phyloP scores from a whole-genome alignment of 495 filamentous ascomycete genomes.

The Penicillium antarcticum region DNA sequence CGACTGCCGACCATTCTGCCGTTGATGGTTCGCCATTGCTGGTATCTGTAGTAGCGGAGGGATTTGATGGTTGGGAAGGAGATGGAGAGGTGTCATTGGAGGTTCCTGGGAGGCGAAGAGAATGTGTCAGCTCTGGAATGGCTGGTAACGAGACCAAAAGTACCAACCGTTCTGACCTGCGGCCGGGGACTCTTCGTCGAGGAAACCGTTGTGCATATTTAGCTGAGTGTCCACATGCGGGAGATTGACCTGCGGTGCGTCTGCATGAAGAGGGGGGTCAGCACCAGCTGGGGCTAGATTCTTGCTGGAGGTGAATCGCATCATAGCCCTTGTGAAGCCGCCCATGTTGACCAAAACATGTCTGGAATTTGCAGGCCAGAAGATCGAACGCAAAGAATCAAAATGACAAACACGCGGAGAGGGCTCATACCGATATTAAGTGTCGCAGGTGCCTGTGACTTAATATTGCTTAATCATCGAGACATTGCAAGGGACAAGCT shows the following conservation, averaged over 20 bases:
- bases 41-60: slow-evolving; percentile 21
- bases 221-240: slow-evolving; percentile 43
- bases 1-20: slow-evolving; percentile 73
- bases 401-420: neutral
- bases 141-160: neutral
- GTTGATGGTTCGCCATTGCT: slow-evolving; percentile 31
- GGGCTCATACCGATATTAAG: slow-evolving; percentile 7
- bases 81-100: slow-evolving; percentile 4
- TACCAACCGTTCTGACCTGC: slow-evolving; percentile 17
- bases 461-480: slow-evolving; percentile 8
- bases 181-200: slow-evolving; percentile 21
- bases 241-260: slow-evolving; percentile 39
- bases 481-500: slow-evolving; percentile 3
- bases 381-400: neutral
- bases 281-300: slow-evolving; percentile 13
- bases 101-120: slow-evolving; percentile 5
- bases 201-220: slow-evolving; percentile 45
- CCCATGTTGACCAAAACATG: slow-evolving; percentile 7
- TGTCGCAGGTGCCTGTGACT: neutral
- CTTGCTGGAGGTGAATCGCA: slow-evolving; percentile 6
- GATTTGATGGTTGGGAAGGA: slow-evolving; percentile 3
- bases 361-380: neutral
- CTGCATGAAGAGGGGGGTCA: slow-evolving; percentile 20
- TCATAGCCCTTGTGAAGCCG: slow-evolving; percentile 8
- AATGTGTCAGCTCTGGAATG: slow-evolving; percentile 20